phyloP scores from a whole-genome alignment of 768 basidiomycete species.

The Pleurotus ostreatus region DNA sequence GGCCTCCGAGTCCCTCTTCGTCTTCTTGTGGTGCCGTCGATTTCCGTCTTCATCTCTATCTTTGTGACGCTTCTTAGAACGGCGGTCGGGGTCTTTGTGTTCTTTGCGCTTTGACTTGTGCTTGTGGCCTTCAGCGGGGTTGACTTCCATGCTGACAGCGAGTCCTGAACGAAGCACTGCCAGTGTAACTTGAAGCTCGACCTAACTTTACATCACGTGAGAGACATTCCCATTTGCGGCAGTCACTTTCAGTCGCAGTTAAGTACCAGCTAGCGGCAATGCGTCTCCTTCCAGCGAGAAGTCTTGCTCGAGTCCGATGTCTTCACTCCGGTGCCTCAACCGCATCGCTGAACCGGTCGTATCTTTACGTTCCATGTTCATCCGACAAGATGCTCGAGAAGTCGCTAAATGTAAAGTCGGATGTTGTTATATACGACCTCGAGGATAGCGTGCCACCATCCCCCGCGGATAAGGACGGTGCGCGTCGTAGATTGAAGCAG shows the following conservation, averaged over 20 bases:
- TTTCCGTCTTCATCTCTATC: background rate
- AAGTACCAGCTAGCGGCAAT: no score
- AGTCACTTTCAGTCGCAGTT: no score
- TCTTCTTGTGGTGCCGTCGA: background rate
- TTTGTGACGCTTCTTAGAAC: slow-evolving; percentile 4
- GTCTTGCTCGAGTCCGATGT: no score
- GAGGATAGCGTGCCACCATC: slow-evolving; percentile 82
- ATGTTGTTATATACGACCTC: slow-evolving; percentile 82
- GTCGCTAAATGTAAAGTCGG: slow-evolving; percentile 58
- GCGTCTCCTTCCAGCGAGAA: no score
- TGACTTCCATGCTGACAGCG: background rate
- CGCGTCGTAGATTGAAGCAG: slow-evolving; percentile 47
- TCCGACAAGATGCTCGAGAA: slow-evolving; percentile 81
- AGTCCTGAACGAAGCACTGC: no score
- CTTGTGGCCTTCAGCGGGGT: no score
- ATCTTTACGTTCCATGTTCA: slow-evolving; percentile 79
- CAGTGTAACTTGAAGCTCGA: no score
- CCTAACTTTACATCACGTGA: no score
- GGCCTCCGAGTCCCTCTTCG: background rate
- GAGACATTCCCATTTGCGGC: no score
- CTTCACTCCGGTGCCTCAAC: background rate
- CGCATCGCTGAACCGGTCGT: slow-evolving; percentile 38
- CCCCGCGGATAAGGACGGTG: slow-evolving; percentile 54
- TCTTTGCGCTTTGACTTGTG: background rate
- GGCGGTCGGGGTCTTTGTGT: background rate